Conservation (phyloP, 1,284 basidiomycete species). For the Ustilago loliicola region DNA sequence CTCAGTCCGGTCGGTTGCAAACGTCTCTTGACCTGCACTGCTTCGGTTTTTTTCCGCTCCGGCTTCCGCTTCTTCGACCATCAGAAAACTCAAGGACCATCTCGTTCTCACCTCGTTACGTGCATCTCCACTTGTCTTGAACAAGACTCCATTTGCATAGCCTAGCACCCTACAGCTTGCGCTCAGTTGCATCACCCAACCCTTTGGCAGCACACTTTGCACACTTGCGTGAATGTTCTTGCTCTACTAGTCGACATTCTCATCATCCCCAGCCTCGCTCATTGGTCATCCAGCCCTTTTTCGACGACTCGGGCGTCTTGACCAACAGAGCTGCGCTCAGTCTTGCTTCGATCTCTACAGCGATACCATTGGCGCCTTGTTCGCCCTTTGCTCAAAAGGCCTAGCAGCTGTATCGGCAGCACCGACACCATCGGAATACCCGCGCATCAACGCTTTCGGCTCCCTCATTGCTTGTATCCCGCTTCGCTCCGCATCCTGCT, state of each 20-base stretch:
- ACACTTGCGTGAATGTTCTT: slow-evolving; percentile 11
- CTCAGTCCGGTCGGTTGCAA: background rate
- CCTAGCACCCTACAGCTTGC: background rate
- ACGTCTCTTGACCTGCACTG: background rate
- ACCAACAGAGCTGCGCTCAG: background rate
- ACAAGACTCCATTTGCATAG: background rate
- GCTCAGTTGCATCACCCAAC: background rate
- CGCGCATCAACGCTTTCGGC: background rate
- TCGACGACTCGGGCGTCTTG: too few species aligned
- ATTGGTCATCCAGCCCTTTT: background rate
- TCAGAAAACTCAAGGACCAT: too few species aligned
- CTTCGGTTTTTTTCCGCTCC: too few species aligned
- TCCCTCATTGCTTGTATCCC: background rate
- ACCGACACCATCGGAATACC: background rate
- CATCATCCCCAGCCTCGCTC: background rate
- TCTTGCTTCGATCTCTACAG: background rate
- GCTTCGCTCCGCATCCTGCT: background rate
- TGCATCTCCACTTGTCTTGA: too few species aligned
- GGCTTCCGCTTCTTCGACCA: background rate
- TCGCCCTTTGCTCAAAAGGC: background rate
- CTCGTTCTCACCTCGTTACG: background rate
- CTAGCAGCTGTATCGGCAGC: background rate
- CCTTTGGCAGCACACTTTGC: background rate
- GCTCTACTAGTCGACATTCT: background rate
- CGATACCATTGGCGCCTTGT: background rate